Base-by-base conservation (phyloP, 192 early-diverging fungal species). In the Umbelopsis sp. region DNA sequence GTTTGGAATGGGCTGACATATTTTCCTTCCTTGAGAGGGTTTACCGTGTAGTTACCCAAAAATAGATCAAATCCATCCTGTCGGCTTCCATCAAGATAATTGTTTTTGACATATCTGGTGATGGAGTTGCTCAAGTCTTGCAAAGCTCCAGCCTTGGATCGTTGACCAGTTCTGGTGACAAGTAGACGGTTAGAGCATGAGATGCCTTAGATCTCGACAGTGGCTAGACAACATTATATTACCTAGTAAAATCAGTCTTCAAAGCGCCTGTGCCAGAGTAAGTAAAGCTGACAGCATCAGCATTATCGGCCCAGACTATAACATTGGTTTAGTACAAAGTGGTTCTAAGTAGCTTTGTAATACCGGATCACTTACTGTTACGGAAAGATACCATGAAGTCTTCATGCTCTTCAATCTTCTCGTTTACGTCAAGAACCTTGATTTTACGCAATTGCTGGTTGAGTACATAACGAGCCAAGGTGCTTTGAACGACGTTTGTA, bases 401-500 rank as follows among this genome's bases (percentile, higher is more conserved):
- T 21, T 77, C 77, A 62, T 89, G 86, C 53, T 85, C 83, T 47
- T 91, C 89, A 65, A 97, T 82, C 7, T 71, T 77, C 49, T 92
- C 89, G 34, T 84, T 83, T 6, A 81, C 72, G 4, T 78, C 80
- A 56, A 97, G 76, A 21, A 96, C 82, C 43, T 84, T 86, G 11
- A 90, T 68, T 21, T 90, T 85, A 8, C 87, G 83, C 38, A 98
- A 83, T 82, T 96, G 93, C 70, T 81, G 76, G 47, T 87, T 87
- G 45, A 99, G 82, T 0, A 91, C 75, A 52, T 78, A 77, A 32
- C 91, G 85, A n/a, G 94, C 94, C 22, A 99, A 80, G 34, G 95
- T 91, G 38, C 90, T 91, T 75, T 99, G 97, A n/a, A 99, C 95
- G n/a, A 99, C 97, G 74, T 99, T 99, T 22, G 97, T 99, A 69